A percentile compares a stretch with the other conserved stretches of the same genome.
phyloP scores from a whole-genome alignment of 768 basidiomycete genomes.

The Termitomyces sp. region DNA sequence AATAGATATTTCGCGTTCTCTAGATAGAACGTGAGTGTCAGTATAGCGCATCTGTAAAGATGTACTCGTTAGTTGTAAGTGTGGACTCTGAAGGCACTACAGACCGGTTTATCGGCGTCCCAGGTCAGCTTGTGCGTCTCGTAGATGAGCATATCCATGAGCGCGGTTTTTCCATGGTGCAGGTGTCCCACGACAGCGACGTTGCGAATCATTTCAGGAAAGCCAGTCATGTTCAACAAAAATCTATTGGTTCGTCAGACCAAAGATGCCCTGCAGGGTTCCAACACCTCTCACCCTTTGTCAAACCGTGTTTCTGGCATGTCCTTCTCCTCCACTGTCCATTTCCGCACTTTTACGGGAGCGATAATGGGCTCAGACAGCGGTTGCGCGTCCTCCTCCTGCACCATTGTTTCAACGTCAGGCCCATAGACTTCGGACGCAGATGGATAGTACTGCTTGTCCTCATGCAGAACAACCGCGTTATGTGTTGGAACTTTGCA shows the following conservation, averaged over 20 bases:
- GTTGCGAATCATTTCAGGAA: slow-evolving; percentile 95
- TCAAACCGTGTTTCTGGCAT: slow-evolving; percentile 98
- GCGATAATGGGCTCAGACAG: slow-evolving; percentile 93
- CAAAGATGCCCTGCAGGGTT: slow-evolving; percentile 7
- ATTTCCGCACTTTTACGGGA: slow-evolving; percentile 92
- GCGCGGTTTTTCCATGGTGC: slow-evolving; percentile 96
- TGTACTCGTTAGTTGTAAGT: slow-evolving; percentile 11
- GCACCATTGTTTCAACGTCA: slow-evolving; percentile 94
- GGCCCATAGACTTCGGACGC: slow-evolving; percentile 90
- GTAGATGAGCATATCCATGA: slow-evolving; percentile 96
- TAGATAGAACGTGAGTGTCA: slow-evolving; percentile 88
- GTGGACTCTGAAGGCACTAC: slow-evolving; percentile 25
- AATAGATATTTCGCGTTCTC: slow-evolving; percentile 88
- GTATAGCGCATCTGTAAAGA: slow-evolving; percentile 82
- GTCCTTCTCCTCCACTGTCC: slow-evolving; percentile 92
- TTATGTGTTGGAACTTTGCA: slow-evolving; percentile 70
- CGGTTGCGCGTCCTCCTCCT: slow-evolving; percentile 97
- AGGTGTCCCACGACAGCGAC: slow-evolving; percentile 95
- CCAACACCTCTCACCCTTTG: slow-evolving; percentile 67
- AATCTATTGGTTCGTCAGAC: slow-evolving; percentile 53
- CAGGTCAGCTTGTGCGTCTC: slow-evolving; percentile 95
- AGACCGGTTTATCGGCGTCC: slow-evolving; percentile 87
- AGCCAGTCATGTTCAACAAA: slow-evolving; percentile 84
- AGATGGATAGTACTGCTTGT: slow-evolving; percentile 97
- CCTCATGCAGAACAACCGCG: slow-evolving; percentile 89